Conservation (phyloP, 192 early-diverging fungal species). For the Coemansia sp. region DNA sequence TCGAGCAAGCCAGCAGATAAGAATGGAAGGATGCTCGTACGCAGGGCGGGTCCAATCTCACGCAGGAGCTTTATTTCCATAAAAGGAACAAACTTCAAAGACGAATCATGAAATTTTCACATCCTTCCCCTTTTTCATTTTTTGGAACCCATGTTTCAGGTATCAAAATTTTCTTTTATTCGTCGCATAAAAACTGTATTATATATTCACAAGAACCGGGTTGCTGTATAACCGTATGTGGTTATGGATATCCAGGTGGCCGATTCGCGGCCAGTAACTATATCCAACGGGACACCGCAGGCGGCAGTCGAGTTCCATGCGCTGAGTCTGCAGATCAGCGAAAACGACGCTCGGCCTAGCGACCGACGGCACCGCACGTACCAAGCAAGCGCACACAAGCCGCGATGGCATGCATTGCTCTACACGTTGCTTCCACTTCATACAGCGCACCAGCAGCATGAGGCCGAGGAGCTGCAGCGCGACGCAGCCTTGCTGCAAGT, state of each 20-base stretch:
- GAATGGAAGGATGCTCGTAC: too few relatives aligned
- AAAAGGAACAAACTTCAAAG: too few relatives aligned
- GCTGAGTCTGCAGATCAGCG: slow-evolving; percentile 45
- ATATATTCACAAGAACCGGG: too few relatives aligned
- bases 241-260: slow-evolving; percentile 4
- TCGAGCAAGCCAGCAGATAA: too few relatives aligned
- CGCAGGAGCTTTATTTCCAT: too few relatives aligned
- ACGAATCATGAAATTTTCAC: background rate
- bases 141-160: too few relatives aligned
- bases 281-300: slow-evolving; percentile 1
- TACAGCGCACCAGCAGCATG: slow-evolving; percentile 38
- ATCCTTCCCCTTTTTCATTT: background rate
- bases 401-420: slow-evolving; percentile 28
- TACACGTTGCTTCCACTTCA: slow-evolving; percentile 35
- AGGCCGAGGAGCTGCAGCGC: slow-evolving; percentile 27
- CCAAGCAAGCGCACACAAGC: background rate
- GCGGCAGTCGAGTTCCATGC: slow-evolving; percentile 53
- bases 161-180: background rate
- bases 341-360: background rate
- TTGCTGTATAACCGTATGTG: background rate
- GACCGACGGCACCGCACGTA: slow-evolving; percentile 6
- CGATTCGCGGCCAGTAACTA: background rate
- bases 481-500: slow-evolving; percentile 20
- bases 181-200: too few relatives aligned
- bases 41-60: too few relatives aligned